A percentile compares a stretch with the other conserved stretches of the same genome.
phyloP scores from a whole-genome alignment of 768 basidiomycete genomes.

The Phaeotremella fagi region DNA sequence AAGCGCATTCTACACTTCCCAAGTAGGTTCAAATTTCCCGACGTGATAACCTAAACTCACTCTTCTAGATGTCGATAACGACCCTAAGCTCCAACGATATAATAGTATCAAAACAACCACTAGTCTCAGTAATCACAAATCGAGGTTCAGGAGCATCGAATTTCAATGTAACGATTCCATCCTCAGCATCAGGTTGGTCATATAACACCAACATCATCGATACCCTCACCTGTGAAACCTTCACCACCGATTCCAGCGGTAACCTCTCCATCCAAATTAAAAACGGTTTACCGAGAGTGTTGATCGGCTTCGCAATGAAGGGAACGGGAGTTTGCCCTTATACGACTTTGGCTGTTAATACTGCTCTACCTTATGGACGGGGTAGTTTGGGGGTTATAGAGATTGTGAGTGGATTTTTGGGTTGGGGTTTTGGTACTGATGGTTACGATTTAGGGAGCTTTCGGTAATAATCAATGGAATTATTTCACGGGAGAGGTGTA shows the following conservation, averaged over 20 bases:
- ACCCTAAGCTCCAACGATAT: constrained; percentile 28
- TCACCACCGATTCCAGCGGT: constrained; percentile 34
- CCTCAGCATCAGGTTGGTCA: constrained; percentile 25
- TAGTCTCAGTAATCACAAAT: constrained; percentile 42
- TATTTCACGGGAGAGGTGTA: neutral
- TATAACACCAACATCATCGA: constrained; percentile 32
- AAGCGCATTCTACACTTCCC: constrained; percentile 40
- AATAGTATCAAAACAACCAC: constrained; percentile 36
- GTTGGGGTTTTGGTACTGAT: neutral
- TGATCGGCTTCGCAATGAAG: constrained; percentile 27
- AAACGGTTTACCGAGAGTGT: constrained; percentile 34
- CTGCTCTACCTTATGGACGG: neutral
- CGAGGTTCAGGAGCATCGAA: constrained; percentile 27
- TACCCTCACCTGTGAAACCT: constrained; percentile 32
- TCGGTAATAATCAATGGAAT: neutral
- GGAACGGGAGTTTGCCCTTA: constrained; percentile 10
- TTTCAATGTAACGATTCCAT: constrained; percentile 22
- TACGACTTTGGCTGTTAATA: neutral
- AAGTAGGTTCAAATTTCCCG: constrained; percentile 15
- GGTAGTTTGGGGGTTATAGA: neutral
- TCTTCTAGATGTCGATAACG: constrained; percentile 27
- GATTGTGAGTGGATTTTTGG: neutral
- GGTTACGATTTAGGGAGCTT: neutral
- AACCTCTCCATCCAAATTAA: constrained; percentile 31
- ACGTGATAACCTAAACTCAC: neutral